phyloP scores from a whole-genome alignment of 75 land plant species.

The Sequoia sempervirens region DNA sequence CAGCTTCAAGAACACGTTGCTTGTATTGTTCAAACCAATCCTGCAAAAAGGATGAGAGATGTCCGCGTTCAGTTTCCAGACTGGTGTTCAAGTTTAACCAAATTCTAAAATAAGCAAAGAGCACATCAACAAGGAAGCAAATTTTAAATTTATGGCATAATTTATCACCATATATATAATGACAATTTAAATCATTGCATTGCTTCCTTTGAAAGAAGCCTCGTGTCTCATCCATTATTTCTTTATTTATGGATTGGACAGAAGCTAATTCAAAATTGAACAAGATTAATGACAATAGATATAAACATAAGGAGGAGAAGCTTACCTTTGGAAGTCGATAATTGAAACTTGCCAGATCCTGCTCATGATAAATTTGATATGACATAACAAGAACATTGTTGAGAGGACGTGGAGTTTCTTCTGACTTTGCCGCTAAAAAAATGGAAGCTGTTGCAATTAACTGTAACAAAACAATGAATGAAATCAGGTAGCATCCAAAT shows the following conservation, averaged over 20 bases:
- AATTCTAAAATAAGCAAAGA: not conserved
- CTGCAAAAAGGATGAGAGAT: conserved; percentile 16
- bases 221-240: not conserved
- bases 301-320: not conserved
- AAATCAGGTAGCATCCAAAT: not conserved
- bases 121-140: not conserved
- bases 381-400: conserved; percentile 48
- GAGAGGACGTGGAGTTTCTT: conserved; percentile 73
- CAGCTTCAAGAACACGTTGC: conserved; percentile 59
- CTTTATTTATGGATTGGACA: not conserved
- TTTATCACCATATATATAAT: not conserved
- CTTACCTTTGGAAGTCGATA: conserved; percentile 46
- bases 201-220: not conserved
- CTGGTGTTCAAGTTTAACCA: not conserved
- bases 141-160: not conserved
- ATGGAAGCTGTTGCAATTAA: conserved; percentile 67
- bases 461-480: conserved; percentile 27
- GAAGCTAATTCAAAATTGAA: not conserved
- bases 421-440: conserved; percentile 76
- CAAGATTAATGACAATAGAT: not conserved
- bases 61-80: not conserved
- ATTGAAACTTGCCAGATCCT: conserved; percentile 35
- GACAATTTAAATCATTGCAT: not conserved
- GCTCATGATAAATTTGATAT: conserved; percentile 54
- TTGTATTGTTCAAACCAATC: conserved; percentile 70